Base-by-base conservation (phyloP, 1,139 yeast genomes). In the Scheffersomyces lignicola region DNA sequence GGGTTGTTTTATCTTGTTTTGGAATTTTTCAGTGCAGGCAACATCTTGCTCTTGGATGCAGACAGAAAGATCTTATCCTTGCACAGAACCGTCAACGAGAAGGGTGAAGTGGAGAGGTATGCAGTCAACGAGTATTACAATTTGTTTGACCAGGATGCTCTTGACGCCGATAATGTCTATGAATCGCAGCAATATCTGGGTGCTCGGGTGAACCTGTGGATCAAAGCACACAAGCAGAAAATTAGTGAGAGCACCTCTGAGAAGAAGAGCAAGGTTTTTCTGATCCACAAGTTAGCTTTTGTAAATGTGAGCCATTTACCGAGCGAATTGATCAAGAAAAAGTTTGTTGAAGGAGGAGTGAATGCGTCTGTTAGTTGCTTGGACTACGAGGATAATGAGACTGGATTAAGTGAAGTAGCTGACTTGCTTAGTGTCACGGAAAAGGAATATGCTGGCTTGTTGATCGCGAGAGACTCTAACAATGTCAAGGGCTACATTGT, bases 21-120 rank as follows among this genome's bases (percentile, higher is more conserved):
- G 41, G 98, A 92, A 54, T 90, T 92, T 49, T 90, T 89, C 64
- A 87, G 96, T 53, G 96, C 96, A 2, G 98, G 98, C 24, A 92
- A 92, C 52, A 78, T 92, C 40, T 65, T 92, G 20, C 66, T 92
- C 16, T 67, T 90, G 44, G 95, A 90, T 54, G 74, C 78, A 24
- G 73, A 82, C 20, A 61, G 69, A 45, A 80, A 76, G 51, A 89
- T 89, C 33, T 50, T 89, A 49, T 71, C 94, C 0, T 63, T 90
- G 23, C 90, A 84, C 56, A 76, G 97, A 58, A 67, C 83, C 24
- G 96, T 88, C 2, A 76, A 77, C 29, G 95, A 85, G 38, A 78
- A 80, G 51, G 82, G 79, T 30, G 74, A 78, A 34, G 73, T 74
- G 42, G 78, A 69, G 39, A 62, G 69, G 38, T 80, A 79, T 50